phyloP scores from a whole-genome alignment of 495 filamentous ascomycete genomes.

The Peziza echinospora region DNA sequence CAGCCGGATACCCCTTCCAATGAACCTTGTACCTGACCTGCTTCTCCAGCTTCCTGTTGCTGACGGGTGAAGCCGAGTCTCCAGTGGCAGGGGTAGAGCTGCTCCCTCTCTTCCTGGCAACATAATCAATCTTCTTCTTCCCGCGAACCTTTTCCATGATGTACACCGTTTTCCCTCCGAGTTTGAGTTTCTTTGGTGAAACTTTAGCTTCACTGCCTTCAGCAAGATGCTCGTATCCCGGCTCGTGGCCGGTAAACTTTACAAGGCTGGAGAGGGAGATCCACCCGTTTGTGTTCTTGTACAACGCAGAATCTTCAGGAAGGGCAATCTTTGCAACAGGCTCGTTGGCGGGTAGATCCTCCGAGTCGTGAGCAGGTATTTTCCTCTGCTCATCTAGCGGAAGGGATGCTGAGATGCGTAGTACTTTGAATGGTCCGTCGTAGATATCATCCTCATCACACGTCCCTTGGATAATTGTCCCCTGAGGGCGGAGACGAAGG shows the following conservation, averaged over 20 bases:
- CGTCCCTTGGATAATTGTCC: constrained; percentile 1
- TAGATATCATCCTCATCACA: constrained; percentile 7
- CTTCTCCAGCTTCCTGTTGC: neutral
- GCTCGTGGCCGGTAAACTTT: neutral
- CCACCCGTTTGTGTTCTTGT: neutral
- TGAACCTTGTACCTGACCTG: constrained; percentile 4
- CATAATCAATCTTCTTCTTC: neutral
- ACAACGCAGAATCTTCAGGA: neutral
- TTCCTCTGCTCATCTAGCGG: neutral
- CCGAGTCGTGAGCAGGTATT: neutral
- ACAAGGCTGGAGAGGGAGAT: neutral
- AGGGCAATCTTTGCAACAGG: neutral
- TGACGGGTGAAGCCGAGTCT: neutral
- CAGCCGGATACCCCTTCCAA: constrained; percentile 11
- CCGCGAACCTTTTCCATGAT: neutral
- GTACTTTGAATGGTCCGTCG: constrained; percentile 12
- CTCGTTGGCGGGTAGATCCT: neutral
- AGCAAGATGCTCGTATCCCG: neutral
- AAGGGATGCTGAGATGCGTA: too few species aligned
- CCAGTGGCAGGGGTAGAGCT: neutral
- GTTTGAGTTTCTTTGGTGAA: too few species aligned
- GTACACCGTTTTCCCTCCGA: neutral
- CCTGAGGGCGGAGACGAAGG: constrained; percentile 7
- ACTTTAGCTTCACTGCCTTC: too few species aligned
- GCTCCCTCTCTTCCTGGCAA: neutral